Conservation (phyloP, 257 asterid genomes). For the Ilex asprella region DNA sequence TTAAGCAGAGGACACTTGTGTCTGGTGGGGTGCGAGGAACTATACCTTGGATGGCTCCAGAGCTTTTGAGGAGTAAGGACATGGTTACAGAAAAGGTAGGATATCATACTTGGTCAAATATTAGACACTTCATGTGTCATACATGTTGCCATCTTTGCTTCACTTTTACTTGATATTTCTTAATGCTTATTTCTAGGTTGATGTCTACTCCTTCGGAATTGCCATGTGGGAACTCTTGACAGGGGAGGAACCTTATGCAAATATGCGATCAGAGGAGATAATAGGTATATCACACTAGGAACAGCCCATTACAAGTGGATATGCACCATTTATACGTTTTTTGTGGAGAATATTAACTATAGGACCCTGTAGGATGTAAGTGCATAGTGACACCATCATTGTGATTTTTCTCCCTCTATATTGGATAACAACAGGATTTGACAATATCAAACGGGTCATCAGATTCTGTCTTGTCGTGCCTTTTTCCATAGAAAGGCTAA, state of each 20-base stretch:
- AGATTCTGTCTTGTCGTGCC: no score
- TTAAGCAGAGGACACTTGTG: constrained; percentile 24
- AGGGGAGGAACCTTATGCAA: constrained; percentile 23
- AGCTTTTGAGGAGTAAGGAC: constrained; percentile 16
- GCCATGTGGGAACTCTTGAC: constrained; percentile 39
- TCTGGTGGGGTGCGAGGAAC: constrained; percentile 34
- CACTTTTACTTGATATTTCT: background rate
- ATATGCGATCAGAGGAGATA: constrained; percentile 28
- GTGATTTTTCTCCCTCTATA: background rate
- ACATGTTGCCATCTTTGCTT: background rate
- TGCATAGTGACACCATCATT: background rate
- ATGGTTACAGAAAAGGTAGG: constrained; percentile 28
- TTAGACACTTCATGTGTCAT: background rate
- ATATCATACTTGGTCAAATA: background rate
- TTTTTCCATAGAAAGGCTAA: no score
- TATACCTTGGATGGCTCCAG: constrained; percentile 35
- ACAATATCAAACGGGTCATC: no score
- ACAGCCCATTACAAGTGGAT: background rate
- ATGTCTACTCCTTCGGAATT: constrained; percentile 28
- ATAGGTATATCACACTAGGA: constrained; percentile 12
- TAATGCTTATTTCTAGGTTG: constrained; percentile 16
- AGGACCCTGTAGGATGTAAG: no score
- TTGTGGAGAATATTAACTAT: background rate
- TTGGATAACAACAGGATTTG: no score
- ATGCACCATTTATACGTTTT: no score